phyloP scores from a whole-genome alignment of 345 rosid genomes.

The Isatis tinctoria region DNA sequence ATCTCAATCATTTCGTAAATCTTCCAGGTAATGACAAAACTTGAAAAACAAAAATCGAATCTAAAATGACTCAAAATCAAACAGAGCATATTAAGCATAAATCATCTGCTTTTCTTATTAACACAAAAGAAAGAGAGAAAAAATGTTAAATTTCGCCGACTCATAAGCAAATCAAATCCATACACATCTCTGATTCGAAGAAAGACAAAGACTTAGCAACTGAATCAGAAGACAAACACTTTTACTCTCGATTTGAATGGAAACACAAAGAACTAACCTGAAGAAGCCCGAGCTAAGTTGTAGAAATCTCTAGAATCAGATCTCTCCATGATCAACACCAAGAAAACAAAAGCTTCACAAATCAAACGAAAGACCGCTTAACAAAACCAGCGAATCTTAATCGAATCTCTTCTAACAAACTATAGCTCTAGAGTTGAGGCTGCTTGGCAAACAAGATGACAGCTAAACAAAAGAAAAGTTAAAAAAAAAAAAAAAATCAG shows the following conservation, averaged over 20 bases:
- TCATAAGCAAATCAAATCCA: neutral
- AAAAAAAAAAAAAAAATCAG: neutral
- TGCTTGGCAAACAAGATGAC: neutral
- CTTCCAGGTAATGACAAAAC: neutral
- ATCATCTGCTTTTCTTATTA: neutral
- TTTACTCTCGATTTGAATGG: neutral
- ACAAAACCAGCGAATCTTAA: neutral
- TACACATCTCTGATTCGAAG: neutral
- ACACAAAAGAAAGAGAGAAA: neutral
- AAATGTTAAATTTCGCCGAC: neutral
- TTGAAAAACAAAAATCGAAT: neutral
- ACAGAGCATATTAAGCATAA: neutral
- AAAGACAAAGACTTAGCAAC: neutral
- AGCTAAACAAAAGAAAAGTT: slow-evolving; percentile 1
- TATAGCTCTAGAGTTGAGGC: neutral
- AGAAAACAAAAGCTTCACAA: neutral
- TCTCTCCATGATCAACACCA: slow-evolving; percentile 54
- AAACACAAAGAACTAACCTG: slow-evolving; percentile 33
- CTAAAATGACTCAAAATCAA: neutral
- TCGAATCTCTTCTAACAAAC: neutral
- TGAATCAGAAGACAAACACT: neutral
- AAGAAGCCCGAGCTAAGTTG: slow-evolving; percentile 41
- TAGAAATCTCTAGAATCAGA: slow-evolving; percentile 43
- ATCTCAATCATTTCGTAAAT: neutral
- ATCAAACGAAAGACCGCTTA: neutral